A percentile compares a stretch with the other conserved stretches of the same genome.
Evolutionary conservation across 2,329 filamentous ascomycete species (phyloP).

Genomic region (Leptosphaerulina australis): DNA sequence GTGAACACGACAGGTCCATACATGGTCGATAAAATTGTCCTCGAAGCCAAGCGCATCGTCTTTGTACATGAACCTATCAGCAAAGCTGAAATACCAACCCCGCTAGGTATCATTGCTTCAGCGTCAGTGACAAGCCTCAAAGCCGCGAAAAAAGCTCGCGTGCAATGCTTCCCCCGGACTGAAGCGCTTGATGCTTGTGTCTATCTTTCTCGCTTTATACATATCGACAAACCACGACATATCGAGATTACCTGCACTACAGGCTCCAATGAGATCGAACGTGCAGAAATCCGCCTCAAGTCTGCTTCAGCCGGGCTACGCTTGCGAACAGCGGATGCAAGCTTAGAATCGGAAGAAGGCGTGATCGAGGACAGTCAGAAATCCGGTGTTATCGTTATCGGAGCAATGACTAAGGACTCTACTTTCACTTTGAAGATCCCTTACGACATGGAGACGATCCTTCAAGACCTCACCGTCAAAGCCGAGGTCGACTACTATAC

Average conservation of each 20-base stretch:
- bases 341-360: slow-evolving; percentile 51
- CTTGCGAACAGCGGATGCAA: slow-evolving; percentile 60
- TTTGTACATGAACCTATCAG: slow-evolving; percentile 69
- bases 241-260: slow-evolving; percentile 75
- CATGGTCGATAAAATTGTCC: slow-evolving; percentile 71
- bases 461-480: slow-evolving; percentile 72
- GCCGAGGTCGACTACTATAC: slow-evolving; percentile 79
- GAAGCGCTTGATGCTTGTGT: slow-evolving; percentile 73
- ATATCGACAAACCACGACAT: slow-evolving; percentile 78
- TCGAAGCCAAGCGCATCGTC: slow-evolving; percentile 67
- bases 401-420: slow-evolving; percentile 52
- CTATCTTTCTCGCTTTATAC: slow-evolving; percentile 70
- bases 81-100: slow-evolving; percentile 55
- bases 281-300: slow-evolving; percentile 59
- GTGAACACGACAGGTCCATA: slow-evolving; percentile 74
- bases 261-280: slow-evolving; percentile 72
- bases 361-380: slow-evolving; percentile 52
- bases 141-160: slow-evolving; percentile 57
- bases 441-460: slow-evolving; percentile 81
- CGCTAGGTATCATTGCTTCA: slow-evolving; percentile 55
- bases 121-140: slow-evolving; percentile 43
- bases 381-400: slow-evolving; percentile 55
- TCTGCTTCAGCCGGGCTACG: slow-evolving; percentile 66
- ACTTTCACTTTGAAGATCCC: slow-evolving; percentile 70
- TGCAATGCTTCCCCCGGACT: slow-evolving; percentile 75